These are phyloP conservation scores for Solanum virginianum DNA, from an alignment of 257 asterid species.

Conservation along the genomic window DNA sequence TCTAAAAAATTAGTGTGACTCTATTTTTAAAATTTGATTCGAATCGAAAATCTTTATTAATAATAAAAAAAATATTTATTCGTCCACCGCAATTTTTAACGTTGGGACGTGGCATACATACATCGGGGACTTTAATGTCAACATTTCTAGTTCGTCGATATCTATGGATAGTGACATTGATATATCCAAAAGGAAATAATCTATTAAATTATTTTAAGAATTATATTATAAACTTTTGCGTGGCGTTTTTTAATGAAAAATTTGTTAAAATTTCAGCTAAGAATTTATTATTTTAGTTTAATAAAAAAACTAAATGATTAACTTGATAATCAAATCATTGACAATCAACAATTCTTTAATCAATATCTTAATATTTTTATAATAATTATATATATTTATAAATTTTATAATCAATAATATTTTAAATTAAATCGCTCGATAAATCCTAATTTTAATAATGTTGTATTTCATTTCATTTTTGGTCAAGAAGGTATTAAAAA, in stretches of 20 bases:
- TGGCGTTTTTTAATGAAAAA: neutral
- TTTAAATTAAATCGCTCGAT: no score
- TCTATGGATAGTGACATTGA: neutral
- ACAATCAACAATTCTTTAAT: no score
- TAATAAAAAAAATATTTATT: neutral
- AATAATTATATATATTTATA: no score
- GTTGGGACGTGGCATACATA: neutral
- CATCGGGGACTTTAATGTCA: neutral
- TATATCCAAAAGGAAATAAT: neutral
- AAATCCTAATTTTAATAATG: no score
- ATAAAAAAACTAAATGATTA: no score
- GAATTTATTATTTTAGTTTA: neutral
- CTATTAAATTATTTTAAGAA: neutral
- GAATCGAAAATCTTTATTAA: fast-evolving
- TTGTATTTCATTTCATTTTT: no score
- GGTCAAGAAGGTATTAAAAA: neutral
- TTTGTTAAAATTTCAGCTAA: neutral
- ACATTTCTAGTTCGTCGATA: neutral
- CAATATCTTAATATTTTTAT: no score
- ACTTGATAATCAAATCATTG: no score
- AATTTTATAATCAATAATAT: no score
- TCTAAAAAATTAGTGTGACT: neutral
- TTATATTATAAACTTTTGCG: neutral
- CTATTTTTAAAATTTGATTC: neutral
- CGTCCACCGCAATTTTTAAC: neutral